Percentiles rank a stretch among this genome's conserved stretches.
phyloP scores from a whole-genome alignment of 2,329 filamentous ascomycete species.

The Aspergillus quadrilineatus region DNA sequence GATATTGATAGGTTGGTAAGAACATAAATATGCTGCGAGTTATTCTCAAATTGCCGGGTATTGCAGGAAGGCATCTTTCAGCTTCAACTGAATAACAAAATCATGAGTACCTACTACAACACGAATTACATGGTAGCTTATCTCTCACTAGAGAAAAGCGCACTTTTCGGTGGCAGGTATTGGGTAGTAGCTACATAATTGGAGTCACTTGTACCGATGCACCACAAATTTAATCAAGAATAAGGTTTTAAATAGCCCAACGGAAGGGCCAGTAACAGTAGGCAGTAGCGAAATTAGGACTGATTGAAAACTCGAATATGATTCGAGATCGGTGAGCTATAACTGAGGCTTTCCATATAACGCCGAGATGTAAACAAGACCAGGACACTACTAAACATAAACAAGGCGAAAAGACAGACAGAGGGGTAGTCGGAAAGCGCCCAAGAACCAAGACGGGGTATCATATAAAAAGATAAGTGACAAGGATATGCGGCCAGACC shows the following conservation, averaged over 20 bases:
- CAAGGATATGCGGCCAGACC: neutral
- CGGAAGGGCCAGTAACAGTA: too few relatives aligned
- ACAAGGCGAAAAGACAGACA: neutral
- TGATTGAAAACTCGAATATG: neutral
- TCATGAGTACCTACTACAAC: too few relatives aligned
- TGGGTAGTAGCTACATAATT: too few relatives aligned
- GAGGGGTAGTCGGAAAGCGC: conserved; percentile 6
- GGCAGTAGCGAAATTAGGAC: neutral
- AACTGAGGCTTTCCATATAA: neutral
- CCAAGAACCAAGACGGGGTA: conserved; percentile 28
- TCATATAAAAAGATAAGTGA: conserved; percentile 20
- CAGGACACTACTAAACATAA: neutral
- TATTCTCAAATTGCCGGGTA: too few relatives aligned
- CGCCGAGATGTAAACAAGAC: neutral
- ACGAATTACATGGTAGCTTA: too few relatives aligned
- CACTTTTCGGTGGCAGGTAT: too few relatives aligned
- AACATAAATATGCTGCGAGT: too few relatives aligned
- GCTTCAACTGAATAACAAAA: too few relatives aligned
- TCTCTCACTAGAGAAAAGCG: too few relatives aligned
- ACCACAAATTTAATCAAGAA: neutral
- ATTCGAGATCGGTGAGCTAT: neutral
- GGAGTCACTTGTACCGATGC: too few relatives aligned
- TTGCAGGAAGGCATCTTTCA: too few relatives aligned
- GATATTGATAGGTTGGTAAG: too few relatives aligned
- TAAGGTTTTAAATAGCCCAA: neutral